phyloP scores from a whole-genome alignment of 768 basidiomycete species.

The Hydnomerulius pinastri region DNA sequence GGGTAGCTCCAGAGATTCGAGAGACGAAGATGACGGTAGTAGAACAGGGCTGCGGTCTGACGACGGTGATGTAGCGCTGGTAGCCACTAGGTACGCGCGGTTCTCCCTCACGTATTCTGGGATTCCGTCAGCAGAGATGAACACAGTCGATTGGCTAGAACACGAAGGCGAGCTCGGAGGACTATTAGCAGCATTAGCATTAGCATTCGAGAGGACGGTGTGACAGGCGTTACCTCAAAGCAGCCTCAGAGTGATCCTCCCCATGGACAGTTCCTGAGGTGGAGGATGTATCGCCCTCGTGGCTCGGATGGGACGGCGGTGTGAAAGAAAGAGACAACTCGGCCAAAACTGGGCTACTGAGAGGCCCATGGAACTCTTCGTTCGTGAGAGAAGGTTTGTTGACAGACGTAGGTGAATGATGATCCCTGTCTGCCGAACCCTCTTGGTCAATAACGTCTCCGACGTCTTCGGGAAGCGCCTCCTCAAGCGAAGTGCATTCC shows the following conservation, averaged over 20 bases:
- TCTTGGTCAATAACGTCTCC: no score
- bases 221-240: slow-evolving; percentile 12
- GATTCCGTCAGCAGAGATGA: slow-evolving; percentile 30
- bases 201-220: not conserved
- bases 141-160: slow-evolving; percentile 29
- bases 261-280: not conserved
- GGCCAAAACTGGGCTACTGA: not conserved
- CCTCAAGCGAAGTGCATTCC: no score
- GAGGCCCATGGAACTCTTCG: not conserved
- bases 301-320: not conserved
- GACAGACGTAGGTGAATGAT: not conserved
- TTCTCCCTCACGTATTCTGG: slow-evolving; percentile 33
- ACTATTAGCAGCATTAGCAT: slow-evolving; percentile 5
- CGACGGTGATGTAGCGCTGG: slow-evolving; percentile 26
- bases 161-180: slow-evolving; percentile 5
- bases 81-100: slow-evolving; percentile 31
- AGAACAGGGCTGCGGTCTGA: slow-evolving; percentile 17
- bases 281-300: not conserved
- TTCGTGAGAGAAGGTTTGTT: not conserved
- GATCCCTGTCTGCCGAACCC: not conserved
- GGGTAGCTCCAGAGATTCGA: slow-evolving; percentile 18
- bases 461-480: no score
- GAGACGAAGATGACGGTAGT: slow-evolving; percentile 27
- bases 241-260: not conserved
- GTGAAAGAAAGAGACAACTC: slow-evolving; percentile 3